Percentiles rank a stretch among this genome's conserved stretches.
Conservation (phyloP, 164 flowering plant species). For the Aristolochia californica region DNA sequence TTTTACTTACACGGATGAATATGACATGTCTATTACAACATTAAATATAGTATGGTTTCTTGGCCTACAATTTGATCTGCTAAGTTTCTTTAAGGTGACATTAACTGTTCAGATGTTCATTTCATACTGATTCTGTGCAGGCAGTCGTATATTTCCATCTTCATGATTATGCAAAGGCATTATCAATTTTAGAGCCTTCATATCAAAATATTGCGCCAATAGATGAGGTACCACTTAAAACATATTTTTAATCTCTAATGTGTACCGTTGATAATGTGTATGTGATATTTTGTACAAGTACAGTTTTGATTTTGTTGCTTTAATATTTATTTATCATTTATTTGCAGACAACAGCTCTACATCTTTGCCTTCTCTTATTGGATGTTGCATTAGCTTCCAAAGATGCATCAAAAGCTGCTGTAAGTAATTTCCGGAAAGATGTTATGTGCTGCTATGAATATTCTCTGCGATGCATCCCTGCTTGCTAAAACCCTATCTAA, state of each 20-base stretch:
- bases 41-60: slow-evolving; percentile 53
- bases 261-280: not conserved
- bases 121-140: slow-evolving; percentile 20
- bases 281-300: no score
- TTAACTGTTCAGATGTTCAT: not conserved
- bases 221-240: slow-evolving; percentile 50
- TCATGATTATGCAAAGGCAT: slow-evolving; percentile 62
- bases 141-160: slow-evolving; percentile 73
- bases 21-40: slow-evolving; percentile 57
- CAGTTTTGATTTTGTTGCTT: not conserved
- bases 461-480: no score
- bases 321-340: not conserved
- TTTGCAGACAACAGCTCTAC: slow-evolving; percentile 70
- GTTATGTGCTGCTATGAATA: not conserved
- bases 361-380: slow-evolving; percentile 71
- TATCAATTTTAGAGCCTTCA: slow-evolving; percentile 62
- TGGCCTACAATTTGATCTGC: not conserved
- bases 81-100: not conserved
- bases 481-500: no score
- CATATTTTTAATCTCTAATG: not conserved
- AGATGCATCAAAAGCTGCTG: slow-evolving; percentile 61
- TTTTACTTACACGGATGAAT: slow-evolving; percentile 45
- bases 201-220: slow-evolving; percentile 83
- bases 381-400: slow-evolving; percentile 66
- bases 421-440: slow-evolving; percentile 28